These are phyloP conservation scores for Fusarium chuoi DNA, from an alignment of 2,329 filamentous ascomycete species.

Conservation along the genomic window DNA sequence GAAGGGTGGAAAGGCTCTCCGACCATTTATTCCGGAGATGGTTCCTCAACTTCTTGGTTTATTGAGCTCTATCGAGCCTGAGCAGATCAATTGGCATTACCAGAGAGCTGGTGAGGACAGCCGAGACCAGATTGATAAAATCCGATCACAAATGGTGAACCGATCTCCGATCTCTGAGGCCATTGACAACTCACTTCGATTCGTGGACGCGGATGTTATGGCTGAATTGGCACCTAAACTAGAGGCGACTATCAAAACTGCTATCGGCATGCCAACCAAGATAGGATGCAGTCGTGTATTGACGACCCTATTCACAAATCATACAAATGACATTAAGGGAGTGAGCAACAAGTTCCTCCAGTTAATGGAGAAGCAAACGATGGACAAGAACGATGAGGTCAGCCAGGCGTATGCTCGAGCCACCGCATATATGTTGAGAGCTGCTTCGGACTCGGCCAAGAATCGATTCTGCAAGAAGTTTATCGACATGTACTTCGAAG, in stretches of 20 bases:
- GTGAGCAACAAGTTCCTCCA: constrained; percentile 81
- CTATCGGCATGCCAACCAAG: constrained; percentile 92
- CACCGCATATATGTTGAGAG: constrained; percentile 83
- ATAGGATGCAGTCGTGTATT: constrained; percentile 89
- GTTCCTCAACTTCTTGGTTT: constrained; percentile 83
- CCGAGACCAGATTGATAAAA: constrained; percentile 88
- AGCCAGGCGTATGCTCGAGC: constrained; percentile 88
- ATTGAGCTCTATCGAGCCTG: constrained; percentile 87
- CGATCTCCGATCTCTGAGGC: constrained; percentile 92
- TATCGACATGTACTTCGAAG: constrained; percentile 80
- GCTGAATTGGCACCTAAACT: constrained; percentile 75
- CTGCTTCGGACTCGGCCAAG: constrained; percentile 61
- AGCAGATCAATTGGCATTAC: constrained; percentile 92
- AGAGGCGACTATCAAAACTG: constrained; percentile 82
- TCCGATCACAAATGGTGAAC: constrained; percentile 82
- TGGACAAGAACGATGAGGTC: constrained; percentile 95
- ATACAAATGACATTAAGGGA: constrained; percentile 77
- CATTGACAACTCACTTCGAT: constrained; percentile 87
- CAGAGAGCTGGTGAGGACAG: constrained; percentile 89
- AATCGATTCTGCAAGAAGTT: constrained; percentile 63
- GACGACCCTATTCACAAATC: constrained; percentile 84
- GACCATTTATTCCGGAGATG: constrained; percentile 83
- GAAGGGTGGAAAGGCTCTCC: constrained; percentile 81
- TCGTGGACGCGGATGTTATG: constrained; percentile 83
- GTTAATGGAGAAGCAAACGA: constrained; percentile 80